A percentile compares a stretch with the other conserved stretches of the same genome.
Evolutionary conservation across 2,329 filamentous ascomycete species (phyloP).

Genomic region (Aureobasidium musti): DNA sequence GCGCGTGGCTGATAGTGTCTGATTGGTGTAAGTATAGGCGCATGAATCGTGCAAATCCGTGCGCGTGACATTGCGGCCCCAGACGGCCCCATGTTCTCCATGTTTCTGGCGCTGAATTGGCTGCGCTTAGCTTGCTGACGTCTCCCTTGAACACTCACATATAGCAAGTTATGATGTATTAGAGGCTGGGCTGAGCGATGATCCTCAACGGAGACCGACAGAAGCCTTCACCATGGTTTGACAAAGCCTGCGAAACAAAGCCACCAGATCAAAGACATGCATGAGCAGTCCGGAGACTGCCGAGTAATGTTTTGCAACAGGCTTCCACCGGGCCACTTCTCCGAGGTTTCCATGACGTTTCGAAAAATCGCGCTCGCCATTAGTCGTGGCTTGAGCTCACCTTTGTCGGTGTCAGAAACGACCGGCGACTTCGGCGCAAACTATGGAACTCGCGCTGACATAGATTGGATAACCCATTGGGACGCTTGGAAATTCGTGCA

Average conservation of each 20-base stretch:
- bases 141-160: background rate
- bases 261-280: constrained; percentile 6
- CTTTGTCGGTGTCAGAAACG: background rate
- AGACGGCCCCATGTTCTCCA: constrained; percentile 29
- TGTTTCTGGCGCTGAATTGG: constrained; percentile 22
- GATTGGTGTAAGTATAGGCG: constrained; percentile 4
- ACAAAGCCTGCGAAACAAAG: constrained; percentile 3
- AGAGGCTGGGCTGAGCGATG: background rate
- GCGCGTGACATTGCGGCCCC: constrained; percentile 28
- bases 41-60: constrained; percentile 20
- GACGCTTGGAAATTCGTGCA: background rate
- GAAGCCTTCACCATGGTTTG: background rate
- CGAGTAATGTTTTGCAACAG: background rate
- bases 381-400: constrained; percentile 14
- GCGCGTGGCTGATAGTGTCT: constrained; percentile 8
- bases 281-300: constrained; percentile 18
- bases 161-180: constrained; percentile 9
- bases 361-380: background rate
- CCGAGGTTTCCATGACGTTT: constrained; percentile 12
- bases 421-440: constrained; percentile 7
- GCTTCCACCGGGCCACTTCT: background rate
- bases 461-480: constrained; percentile 2
- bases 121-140: constrained; percentile 25
- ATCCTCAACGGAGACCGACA: constrained; percentile 17
- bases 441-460: constrained; percentile 16